Evolutionary conservation across 73 alveolate genomes (phyloP).

Genomic region (Paramecium bursaria): DNA sequence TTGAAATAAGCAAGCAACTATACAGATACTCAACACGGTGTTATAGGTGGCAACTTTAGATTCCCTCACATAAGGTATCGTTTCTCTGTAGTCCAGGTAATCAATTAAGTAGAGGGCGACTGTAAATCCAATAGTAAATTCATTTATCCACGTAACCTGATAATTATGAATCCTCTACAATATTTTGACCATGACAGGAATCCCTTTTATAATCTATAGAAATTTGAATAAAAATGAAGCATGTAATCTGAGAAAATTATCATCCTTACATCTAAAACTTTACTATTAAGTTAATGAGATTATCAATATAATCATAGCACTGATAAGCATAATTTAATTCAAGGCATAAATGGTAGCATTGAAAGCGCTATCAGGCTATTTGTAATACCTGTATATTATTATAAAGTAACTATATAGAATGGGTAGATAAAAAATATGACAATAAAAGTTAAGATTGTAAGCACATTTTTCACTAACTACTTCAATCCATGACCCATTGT

Average conservation of each 20-base stretch:
- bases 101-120: too few relatives aligned
- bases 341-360: background rate
- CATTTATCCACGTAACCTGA: too few relatives aligned
- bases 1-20: too few relatives aligned
- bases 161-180: too few relatives aligned
- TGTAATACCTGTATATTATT: constrained; percentile 6
- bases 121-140: too few relatives aligned
- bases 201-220: too few relatives aligned
- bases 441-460: background rate
- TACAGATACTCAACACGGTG: too few relatives aligned
- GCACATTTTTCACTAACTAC: background rate
- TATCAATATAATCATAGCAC: background rate
- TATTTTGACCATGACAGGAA: too few relatives aligned
- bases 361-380: background rate
- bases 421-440: constrained; percentile 7
- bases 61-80: background rate
- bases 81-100: background rate
- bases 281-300: background rate
- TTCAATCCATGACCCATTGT: constrained; percentile 25
- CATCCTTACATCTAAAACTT: constrained; percentile 15
- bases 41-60: background rate
- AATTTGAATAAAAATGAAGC: too few relatives aligned
- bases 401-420: background rate
- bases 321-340: background rate
- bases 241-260: background rate